A percentile compares a stretch with the other conserved stretches of the same genome.
Evolutionary conservation across 2,329 filamentous ascomycete species (phyloP).

Genomic region (Verticillium longisporum): DNA sequence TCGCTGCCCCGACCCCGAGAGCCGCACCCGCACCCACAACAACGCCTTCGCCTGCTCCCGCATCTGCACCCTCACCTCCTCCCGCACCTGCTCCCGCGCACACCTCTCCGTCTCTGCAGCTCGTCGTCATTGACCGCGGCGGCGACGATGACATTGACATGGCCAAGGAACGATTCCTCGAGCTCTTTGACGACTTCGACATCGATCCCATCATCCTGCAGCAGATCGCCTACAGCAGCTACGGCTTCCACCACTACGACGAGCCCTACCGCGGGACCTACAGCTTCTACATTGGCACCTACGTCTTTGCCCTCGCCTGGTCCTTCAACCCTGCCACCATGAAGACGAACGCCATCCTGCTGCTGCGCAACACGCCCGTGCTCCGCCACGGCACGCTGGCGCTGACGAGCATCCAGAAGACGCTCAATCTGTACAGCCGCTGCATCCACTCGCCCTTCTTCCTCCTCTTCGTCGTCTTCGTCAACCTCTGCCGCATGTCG

Average conservation of each 20-base stretch:
- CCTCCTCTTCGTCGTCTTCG: constrained; percentile 4
- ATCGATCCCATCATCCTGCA: constrained; percentile 6
- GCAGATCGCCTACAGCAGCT: constrained; percentile 5
- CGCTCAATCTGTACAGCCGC: background rate
- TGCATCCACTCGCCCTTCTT: constrained; percentile 3
- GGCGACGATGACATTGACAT: constrained; percentile 3
- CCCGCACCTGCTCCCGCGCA: background rate
- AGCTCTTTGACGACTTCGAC: background rate
- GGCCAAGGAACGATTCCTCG: background rate
- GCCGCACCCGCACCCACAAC: background rate
- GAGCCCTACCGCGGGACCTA: background rate
- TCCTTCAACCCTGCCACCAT: constrained; percentile 4
- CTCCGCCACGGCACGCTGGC: constrained; percentile 1
- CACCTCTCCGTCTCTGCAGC: background rate
- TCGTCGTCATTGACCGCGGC: constrained; percentile 2
- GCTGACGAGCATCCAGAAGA: background rate
- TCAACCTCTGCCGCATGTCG: constrained; percentile 2
- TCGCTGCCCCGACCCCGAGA: background rate
- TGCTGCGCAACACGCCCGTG: constrained; percentile 4
- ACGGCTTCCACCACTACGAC: constrained; percentile 8
- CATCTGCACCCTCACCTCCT: background rate
- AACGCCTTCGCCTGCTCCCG: no score
- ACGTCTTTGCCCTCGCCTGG: constrained; percentile 7
- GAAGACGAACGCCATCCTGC: constrained; percentile 4
- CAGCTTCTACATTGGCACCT: constrained; percentile 9